Conservation (phyloP, 176 grass and related monocot species). For the Eragrostis curvula region DNA sequence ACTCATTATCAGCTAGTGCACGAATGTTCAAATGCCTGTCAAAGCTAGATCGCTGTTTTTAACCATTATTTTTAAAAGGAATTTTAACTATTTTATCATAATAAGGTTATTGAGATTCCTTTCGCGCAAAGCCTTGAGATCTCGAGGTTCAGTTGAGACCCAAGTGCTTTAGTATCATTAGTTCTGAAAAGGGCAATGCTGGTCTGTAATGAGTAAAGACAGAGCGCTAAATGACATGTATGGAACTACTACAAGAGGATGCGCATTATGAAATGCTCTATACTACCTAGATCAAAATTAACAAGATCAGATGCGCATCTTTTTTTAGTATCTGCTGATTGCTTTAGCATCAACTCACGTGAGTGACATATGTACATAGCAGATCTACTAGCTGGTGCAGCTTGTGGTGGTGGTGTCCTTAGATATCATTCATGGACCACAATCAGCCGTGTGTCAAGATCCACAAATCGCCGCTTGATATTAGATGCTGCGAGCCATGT, state of each 20-base stretch:
- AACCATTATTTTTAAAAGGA: background rate
- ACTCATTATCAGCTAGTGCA: background rate
- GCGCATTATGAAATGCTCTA: slow-evolving; percentile 1
- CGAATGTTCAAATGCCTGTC: background rate
- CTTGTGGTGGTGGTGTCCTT: background rate
- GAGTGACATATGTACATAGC: background rate
- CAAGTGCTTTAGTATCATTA: background rate
- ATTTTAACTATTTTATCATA: background rate
- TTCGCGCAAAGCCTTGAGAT: too few species aligned
- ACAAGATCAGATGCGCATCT: slow-evolving; percentile 7
- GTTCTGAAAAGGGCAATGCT: background rate
- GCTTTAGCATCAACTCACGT: slow-evolving; percentile 1
- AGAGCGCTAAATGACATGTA: background rate
- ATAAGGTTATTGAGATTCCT: background rate
- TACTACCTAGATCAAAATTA: background rate
- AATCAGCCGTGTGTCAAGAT: background rate
- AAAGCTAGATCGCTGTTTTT: background rate
- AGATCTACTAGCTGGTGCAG: background rate
- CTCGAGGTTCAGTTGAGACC: too few species aligned
- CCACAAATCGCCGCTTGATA: background rate
- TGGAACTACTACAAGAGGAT: background rate
- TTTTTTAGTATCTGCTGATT: background rate
- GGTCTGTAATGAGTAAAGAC: background rate
- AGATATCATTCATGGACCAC: background rate
- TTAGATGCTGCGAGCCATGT: slow-evolving; percentile 13